Evolutionary conservation across 768 basidiomycete genomes (phyloP), one percentile per base, ranked within the genome.

Genomic region (Mycena polygramma): DNA sequence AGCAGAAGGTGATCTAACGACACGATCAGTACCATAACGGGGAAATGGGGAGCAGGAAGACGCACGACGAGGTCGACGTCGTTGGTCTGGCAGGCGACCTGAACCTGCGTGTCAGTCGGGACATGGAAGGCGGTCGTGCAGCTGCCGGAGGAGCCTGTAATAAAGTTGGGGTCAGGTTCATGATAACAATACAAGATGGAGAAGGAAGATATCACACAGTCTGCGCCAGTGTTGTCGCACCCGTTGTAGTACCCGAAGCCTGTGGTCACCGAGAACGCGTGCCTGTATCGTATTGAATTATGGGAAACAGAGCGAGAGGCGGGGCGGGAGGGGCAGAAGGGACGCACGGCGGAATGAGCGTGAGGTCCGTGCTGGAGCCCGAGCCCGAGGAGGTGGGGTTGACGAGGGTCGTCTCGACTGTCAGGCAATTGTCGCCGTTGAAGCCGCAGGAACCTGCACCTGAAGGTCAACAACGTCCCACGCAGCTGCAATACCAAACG

Each of bases 221-320:
- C 77, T 19, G 82, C 78, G 1, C 86, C 86, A 20, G 76, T 70
- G 51, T 82, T 82, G 57, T 85, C 77, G 57, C 85, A 86, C 11
- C 85, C 85, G 63, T 82, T 76, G 75, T 74, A 84, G 75, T 83
- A 86, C n/a, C 85, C 26, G 19, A 46, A 46, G 2, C 45, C 45
- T 11, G 45, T 46, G 7, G 45, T 14, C 17, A 46, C 45, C 19
- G 45, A 46, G 45, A 46, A 46, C 7, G 45, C 45, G 17, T 46
- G 45, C 1, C 45, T 46, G 30, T 30, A 6, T 2, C 30, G 30
- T 2, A 30, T 2, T 30, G 6, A 30, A 30, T 30, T 30, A n/a
- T n/a, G n/a, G n/a, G n/a, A n/a, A 30, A 30, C 30, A 30, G 30
- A 30, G 6, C 30, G 30, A n/a, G n/a, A n/a, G n/a, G n/a, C n/a